phyloP scores from a whole-genome alignment of 441 rosid genomes.

The Biscutella laevigata region DNA sequence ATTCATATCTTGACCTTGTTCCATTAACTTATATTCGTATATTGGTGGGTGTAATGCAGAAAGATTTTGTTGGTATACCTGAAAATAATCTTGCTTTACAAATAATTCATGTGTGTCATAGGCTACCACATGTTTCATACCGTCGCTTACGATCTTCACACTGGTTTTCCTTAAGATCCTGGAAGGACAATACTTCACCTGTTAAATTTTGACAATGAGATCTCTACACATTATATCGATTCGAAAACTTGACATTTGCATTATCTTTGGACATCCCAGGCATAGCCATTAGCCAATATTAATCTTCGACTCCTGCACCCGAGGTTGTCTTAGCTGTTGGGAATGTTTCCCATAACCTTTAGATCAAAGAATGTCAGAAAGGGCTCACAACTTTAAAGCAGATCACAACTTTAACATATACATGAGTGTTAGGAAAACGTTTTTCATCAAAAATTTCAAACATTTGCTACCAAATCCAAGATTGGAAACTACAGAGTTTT shows the following conservation, averaged over 20 bases:
- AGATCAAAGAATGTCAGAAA: not conserved
- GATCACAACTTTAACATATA: no score
- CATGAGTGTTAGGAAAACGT: not conserved
- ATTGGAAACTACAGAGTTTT: not conserved
- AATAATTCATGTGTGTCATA: slow-evolving; percentile 17
- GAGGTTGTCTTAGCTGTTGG: slow-evolving; percentile 52
- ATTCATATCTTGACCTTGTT: slow-evolving; percentile 46
- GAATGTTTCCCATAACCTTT: slow-evolving; percentile 56
- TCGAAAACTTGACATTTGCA: slow-evolving; percentile 33
- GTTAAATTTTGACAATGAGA: not conserved
- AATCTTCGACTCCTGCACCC: slow-evolving; percentile 57
- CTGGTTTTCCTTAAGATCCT: not conserved
- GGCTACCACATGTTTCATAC: slow-evolving; percentile 16
- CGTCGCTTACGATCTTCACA: slow-evolving; percentile 3
- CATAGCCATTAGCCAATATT: no score
- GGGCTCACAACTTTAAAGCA: not conserved
- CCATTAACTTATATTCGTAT: slow-evolving; percentile 12
- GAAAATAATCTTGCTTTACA: slow-evolving; percentile 23
- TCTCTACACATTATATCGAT: not conserved
- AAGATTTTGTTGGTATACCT: slow-evolving; percentile 30
- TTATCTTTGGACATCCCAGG: slow-evolving; percentile 62
- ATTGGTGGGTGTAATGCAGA: slow-evolving; percentile 27
- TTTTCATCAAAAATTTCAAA: not conserved
- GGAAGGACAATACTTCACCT: not conserved
- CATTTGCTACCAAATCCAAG: slow-evolving; percentile 3